Base-by-base conservation (phyloP, 2,329 filamentous ascomycete species). In the Endothia cerciana region DNA sequence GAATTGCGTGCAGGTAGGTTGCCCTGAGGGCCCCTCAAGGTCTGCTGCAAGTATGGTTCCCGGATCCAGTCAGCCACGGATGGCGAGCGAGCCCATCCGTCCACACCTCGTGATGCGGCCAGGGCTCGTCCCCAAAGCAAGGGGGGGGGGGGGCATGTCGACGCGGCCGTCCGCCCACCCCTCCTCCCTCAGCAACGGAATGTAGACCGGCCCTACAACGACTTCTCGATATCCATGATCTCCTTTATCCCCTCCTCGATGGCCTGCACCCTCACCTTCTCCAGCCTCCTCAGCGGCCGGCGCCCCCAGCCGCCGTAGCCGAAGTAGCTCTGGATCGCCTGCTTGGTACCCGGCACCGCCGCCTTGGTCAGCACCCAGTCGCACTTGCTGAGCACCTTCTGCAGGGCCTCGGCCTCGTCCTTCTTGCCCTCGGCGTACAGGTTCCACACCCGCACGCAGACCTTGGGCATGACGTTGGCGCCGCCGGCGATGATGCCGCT, bases 281-380 rank as follows among this genome's bases (percentile, higher is more conserved):
- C 83, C 60, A 92, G 77, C 67, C 87, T 83, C 82, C 89, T 89
- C 70, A 94, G 83, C 62, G 92, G 92, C 72, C 85, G 83, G 67
- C 93, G 85, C 5, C 92, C 91, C 75, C 88, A 87, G 3, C 90
- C 91, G 36, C 92, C 92, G 75, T 96, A 96, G 59, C 92, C 92
- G 74, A 87, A 93, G 77, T 93, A 93, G 70, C 82, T 87, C 81
- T 95, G 88, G 72, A 96, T 89, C 13, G 90, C 91, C 70, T 86
- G 87, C 83, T 96, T 96, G 28, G 93, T 95, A n/a, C 91, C 92
- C 0, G 92, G 89, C 72, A 95, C 93, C 56, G 91, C 91, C 0
- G 90, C 84, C 80, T 93, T 93, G 68, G 92, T 95, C 63, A 94
- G 81, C 53, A 89, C 88, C 92, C 92, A 96, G 77, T 96, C 92